Evolutionary conservation across 2,329 filamentous ascomycete genomes (phyloP).

Genomic region (Paecilomyces formosus): DNA sequence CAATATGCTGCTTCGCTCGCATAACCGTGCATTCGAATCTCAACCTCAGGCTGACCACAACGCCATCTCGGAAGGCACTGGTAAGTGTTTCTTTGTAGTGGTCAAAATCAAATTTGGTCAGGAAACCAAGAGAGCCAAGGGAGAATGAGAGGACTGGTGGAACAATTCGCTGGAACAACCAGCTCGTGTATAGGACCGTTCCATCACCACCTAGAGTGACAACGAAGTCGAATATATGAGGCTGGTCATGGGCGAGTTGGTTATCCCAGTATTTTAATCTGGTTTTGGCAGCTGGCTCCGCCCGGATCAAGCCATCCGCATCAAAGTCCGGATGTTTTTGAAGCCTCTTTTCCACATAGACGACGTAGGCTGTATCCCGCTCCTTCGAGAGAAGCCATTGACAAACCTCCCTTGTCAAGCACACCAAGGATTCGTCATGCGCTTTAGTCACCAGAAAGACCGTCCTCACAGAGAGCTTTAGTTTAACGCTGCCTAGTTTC

Average conservation of each 20-base stretch:
- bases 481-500: constrained; percentile 70
- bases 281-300: constrained; percentile 46
- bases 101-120: constrained; percentile 93
- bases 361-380: constrained; percentile 59
- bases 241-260: constrained; percentile 65
- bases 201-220: constrained; percentile 90
- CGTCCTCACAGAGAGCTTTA: constrained; percentile 72
- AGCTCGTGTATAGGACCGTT: constrained; percentile 93
- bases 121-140: constrained; percentile 82
- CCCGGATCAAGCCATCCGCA: constrained; percentile 57
- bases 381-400: constrained; percentile 73
- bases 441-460: constrained; percentile 88
- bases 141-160: constrained; percentile 89
- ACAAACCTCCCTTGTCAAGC: constrained; percentile 67
- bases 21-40: constrained; percentile 93
- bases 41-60: constrained; percentile 78
- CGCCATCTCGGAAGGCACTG: constrained; percentile 69
- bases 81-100: constrained; percentile 62
- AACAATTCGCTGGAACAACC: constrained; percentile 92
- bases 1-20: constrained; percentile 46
- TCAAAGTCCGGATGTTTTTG: constrained; percentile 67
- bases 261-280: constrained; percentile 79
- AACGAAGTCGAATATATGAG: constrained; percentile 88
- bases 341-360: constrained; percentile 75
- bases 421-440: constrained; percentile 74